Evolutionary conservation across 2,329 filamentous ascomycete species (phyloP).

Genomic region (Trematosphaeria pertusa): DNA sequence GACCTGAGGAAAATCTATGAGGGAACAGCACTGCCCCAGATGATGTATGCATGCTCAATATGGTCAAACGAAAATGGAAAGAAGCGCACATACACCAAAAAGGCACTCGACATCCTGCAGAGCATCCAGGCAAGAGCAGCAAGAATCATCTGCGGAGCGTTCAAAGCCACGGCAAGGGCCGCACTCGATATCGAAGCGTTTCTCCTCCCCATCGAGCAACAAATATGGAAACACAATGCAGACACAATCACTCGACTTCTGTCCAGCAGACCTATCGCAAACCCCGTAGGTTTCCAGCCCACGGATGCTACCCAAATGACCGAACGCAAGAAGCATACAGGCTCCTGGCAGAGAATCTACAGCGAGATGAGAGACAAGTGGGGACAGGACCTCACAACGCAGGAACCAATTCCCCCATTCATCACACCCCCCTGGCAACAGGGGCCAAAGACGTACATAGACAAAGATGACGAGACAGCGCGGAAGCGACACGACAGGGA

Average conservation of each 20-base stretch:
- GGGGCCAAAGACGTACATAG: slow-evolving; percentile 19
- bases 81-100: slow-evolving; percentile 20
- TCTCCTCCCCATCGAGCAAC: too few species aligned
- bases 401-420: slow-evolving; percentile 23
- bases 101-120: slow-evolving; percentile 19
- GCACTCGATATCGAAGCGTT: too few species aligned
- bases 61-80: slow-evolving; percentile 26
- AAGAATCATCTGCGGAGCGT: slow-evolving; percentile 29
- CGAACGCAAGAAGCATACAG: slow-evolving; percentile 10
- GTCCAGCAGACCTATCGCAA: slow-evolving; percentile 14
- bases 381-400: slow-evolving; percentile 5
- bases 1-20: slow-evolving; percentile 33
- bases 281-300: slow-evolving; percentile 15
- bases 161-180: too few species aligned
- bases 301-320: slow-evolving; percentile 6
- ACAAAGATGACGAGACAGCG: slow-evolving; percentile 16
- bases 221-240: too few species aligned
- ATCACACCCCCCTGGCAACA: slow-evolving; percentile 17
- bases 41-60: slow-evolving; percentile 38
- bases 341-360: slow-evolving; percentile 19
- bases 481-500: slow-evolving; percentile 15
- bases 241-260: slow-evolving; percentile 16
- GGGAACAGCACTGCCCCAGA: slow-evolving; percentile 35
- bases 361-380: slow-evolving; percentile 12
- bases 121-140: slow-evolving; percentile 27